Percentiles rank a stretch among this genome's conserved stretches.
phyloP scores from a whole-genome alignment of 2,329 filamentous ascomycete genomes.

The Huntiella decipiens region DNA sequence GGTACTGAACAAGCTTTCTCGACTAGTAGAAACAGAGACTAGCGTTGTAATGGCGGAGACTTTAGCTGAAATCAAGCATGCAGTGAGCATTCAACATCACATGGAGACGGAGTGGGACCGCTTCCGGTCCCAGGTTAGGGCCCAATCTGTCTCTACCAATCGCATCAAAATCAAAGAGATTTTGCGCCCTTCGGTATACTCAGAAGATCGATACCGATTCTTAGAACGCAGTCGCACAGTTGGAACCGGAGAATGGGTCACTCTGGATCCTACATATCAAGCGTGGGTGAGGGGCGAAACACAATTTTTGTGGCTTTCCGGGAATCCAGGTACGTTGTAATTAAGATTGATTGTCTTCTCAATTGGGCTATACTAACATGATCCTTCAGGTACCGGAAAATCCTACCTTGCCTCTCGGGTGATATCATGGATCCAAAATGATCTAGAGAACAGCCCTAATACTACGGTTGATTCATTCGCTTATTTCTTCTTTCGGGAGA shows the following conservation, averaged over 20 bases:
- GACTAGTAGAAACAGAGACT: slow-evolving; percentile 23
- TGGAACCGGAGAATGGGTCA: slow-evolving; percentile 28
- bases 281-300: slow-evolving; percentile 22
- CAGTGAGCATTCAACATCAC: slow-evolving; percentile 19
- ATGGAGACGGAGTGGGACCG: slow-evolving; percentile 20
- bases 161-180: slow-evolving; percentile 23
- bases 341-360: not conserved
- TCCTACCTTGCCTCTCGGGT: slow-evolving; percentile 26
- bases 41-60: slow-evolving; percentile 26
- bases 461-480: slow-evolving; percentile 16
- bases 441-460: slow-evolving; percentile 16
- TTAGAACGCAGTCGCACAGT: slow-evolving; percentile 23
- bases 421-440: slow-evolving; percentile 22
- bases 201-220: slow-evolving; percentile 23
- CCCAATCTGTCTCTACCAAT: slow-evolving; percentile 18
- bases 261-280: slow-evolving; percentile 21
- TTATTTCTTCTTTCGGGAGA: slow-evolving; percentile 31
- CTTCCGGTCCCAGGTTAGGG: slow-evolving; percentile 19
- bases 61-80: slow-evolving; percentile 20
- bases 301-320: slow-evolving; percentile 25
- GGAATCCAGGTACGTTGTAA: slow-evolving; percentile 21
- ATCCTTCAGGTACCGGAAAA: slow-evolving; percentile 23
- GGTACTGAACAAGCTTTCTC: slow-evolving; percentile 22
- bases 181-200: slow-evolving; percentile 23
- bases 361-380: not conserved